These are phyloP conservation scores for Camillea tinctor DNA, from an alignment of 2,329 filamentous ascomycete genomes.

Conservation along the genomic window DNA sequence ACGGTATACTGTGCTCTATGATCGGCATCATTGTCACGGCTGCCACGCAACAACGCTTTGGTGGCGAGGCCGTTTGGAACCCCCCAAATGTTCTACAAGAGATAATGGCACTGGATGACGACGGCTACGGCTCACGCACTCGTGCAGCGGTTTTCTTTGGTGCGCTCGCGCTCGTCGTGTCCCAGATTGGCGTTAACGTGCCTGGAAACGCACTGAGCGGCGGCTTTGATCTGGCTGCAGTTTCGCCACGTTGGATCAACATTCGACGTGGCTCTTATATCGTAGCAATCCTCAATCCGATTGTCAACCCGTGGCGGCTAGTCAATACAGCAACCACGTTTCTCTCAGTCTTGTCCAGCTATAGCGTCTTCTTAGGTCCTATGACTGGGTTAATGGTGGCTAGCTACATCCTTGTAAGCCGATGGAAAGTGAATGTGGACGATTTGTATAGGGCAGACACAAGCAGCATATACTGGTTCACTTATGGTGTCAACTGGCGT, in stretches of 20 bases:
- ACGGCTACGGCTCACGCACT: not conserved
- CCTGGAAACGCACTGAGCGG: conserved; percentile 9
- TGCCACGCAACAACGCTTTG: not conserved
- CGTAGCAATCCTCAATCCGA: conserved; percentile 3
- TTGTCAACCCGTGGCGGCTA: conserved; percentile 19
- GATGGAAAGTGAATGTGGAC: conserved; percentile 9
- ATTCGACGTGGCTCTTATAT: conserved; percentile 10
- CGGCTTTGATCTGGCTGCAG: conserved; percentile 6
- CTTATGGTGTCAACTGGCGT: conserved; percentile 12
- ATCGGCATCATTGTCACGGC: conserved; percentile 6
- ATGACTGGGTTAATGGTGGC: conserved; percentile 12
- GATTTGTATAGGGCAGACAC: conserved; percentile 9
- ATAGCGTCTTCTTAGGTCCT: conserved; percentile 17
- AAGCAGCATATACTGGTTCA: conserved; percentile 13
- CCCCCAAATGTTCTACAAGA: not conserved
- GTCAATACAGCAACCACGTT: conserved; percentile 12
- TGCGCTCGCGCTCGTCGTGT: conserved; percentile 4
- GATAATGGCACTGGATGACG: not conserved
- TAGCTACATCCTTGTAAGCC: conserved; percentile 13
- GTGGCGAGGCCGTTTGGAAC: conserved; percentile 5
- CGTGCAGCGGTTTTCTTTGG: conserved; percentile 4
- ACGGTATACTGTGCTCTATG: conserved; percentile 9
- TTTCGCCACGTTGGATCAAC: conserved; percentile 9
- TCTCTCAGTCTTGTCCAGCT: conserved; percentile 6
- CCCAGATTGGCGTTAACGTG: conserved; percentile 1